Base-by-base conservation (phyloP, 176 grass and related monocot species). In the Oryza meridionalis region DNA sequence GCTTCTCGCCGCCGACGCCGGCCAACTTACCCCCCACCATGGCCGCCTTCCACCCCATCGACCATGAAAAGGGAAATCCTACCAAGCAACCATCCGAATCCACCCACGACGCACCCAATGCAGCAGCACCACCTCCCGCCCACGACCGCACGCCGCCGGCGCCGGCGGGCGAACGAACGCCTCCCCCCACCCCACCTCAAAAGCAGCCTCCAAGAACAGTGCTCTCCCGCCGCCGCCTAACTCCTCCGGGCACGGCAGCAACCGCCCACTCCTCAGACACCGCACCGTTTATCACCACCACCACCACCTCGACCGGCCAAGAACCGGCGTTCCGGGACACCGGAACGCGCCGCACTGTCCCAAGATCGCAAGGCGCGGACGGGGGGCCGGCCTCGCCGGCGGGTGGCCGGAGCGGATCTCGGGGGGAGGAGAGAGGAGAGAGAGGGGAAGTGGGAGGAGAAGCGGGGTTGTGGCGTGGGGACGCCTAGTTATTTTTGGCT, bases 401-500 rank as follows among this genome's bases (percentile, higher is more conserved):
- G 74, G 49, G 31, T 7, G 51, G 51, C 16, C 72, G 51, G 76
- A 64, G 88, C 24, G 88, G 88, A 90, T 90, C 88, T 90, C 75
- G 88, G 70, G 29, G 37, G 80, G 86, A 53, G 42, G 58, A 17
- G 43, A 25, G 62, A 1, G 78, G 78, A 22, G 65, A 15, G 81
- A 26, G 46, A 38, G 46, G 16, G 13, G 14, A 16, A 50, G 11
- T 1, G 3, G 8, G 27, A 19, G 29, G 24, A 6, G 25, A 1
- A 65, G 11, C 17, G 26, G 38, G 47, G 65, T 17, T 67, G 75
- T 72, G 73, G 86, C 77, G 84, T 86, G 88, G 84, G 88, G 84
- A 49, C 88, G 88, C 79, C 21, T 68, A 86, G 88, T 86, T 90
- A 90, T 86, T 90, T 86, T 83, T 73, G 75, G 84, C 44, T 67